A percentile compares a stretch with the other conserved stretches of the same genome.
Conservation (phyloP, 2,329 filamentous ascomycete species). For the Hymenoscyphus linearis region DNA sequence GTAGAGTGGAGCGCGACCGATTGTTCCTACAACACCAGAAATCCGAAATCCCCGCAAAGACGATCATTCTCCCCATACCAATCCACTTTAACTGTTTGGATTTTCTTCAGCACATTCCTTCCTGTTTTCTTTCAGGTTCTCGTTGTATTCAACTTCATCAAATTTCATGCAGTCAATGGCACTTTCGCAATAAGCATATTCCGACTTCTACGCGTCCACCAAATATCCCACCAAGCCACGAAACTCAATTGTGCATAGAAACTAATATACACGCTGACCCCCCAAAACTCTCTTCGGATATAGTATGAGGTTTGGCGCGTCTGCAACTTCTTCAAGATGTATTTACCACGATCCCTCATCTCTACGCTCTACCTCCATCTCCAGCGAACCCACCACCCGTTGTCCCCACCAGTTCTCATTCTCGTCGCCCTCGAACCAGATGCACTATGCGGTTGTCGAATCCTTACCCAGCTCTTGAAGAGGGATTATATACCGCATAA, state of each 20-base stretch:
- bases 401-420: constrained; percentile 84
- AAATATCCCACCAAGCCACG: not conserved
- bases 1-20: not conserved
- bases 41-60: not conserved
- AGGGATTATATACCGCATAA: constrained; percentile 98
- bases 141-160: not conserved
- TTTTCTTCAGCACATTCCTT: not conserved
- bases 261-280: not conserved
- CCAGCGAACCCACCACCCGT: constrained; percentile 78
- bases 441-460: constrained; percentile 90
- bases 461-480: constrained; percentile 87
- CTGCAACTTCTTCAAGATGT: constrained; percentile 54
- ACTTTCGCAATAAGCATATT: not conserved
- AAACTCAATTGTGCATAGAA: not conserved
- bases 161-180: not conserved
- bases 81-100: not conserved
- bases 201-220: constrained; percentile 1
- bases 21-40: not conserved
- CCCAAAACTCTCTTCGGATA: not conserved
- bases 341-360: constrained; percentile 85
- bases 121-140: not conserved
- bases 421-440: constrained; percentile 93
- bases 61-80: not conserved
- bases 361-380: constrained; percentile 90
- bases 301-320: constrained; percentile 16